Percentiles rank a stretch among this genome's conserved stretches.
These are phyloP conservation scores for Pleurotus ostreatus DNA, from an alignment of 768 basidiomycete species.

Conservation along the genomic window DNA sequence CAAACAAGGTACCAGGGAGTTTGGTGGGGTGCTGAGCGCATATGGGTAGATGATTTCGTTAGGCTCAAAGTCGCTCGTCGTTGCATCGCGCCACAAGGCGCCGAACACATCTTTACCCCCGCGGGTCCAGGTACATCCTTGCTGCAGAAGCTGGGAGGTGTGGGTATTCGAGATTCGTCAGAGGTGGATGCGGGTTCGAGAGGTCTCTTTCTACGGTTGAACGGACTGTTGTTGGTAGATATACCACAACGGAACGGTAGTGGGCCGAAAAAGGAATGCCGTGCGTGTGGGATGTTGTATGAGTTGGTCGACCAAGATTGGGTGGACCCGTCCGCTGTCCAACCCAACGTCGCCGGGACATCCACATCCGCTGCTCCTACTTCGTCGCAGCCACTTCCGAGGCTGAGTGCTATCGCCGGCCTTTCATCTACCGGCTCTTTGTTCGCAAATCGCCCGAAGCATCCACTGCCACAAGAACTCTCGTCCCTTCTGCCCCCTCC, in stretches of 20 bases:
- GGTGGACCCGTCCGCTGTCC: conserved; percentile 35
- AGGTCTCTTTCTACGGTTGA: conserved; percentile 70
- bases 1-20: conserved; percentile 73
- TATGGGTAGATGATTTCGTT: conserved; percentile 84
- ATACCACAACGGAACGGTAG: conserved; percentile 30
- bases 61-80: conserved; percentile 68
- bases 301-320: conserved; percentile 77
- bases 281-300: conserved; percentile 71
- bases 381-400: conserved; percentile 1
- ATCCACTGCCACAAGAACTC: conserved; percentile 18
- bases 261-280: conserved; percentile 49
- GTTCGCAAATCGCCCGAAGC: conserved; percentile 11
- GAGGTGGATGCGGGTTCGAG: conserved; percentile 52
- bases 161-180: conserved; percentile 19
- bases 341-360: background rate
- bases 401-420: conserved; percentile 2
- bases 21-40: conserved; percentile 89
- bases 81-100: conserved; percentile 64
- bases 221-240: conserved; percentile 63
- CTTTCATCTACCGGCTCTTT: conserved; percentile 5
- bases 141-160: conserved; percentile 19
- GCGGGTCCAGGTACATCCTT: conserved; percentile 49
- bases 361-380: background rate
- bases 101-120: conserved; percentile 54
- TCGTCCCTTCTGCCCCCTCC: conserved; percentile 50